Conservation (phyloP, 2,329 filamentous ascomycete species). For the Cladosporium sp. region DNA sequence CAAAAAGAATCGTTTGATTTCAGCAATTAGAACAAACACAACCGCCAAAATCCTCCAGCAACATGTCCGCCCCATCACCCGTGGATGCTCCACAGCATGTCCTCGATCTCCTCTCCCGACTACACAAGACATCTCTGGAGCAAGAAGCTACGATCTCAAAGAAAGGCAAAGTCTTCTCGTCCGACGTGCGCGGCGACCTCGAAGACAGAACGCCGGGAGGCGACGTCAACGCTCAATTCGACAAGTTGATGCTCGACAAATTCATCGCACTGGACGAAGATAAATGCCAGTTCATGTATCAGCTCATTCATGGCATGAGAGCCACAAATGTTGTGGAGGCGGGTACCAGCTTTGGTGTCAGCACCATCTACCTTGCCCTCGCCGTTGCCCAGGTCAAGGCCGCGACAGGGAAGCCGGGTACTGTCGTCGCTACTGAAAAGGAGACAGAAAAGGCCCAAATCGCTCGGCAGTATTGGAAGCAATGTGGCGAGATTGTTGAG, state of each 20-base stretch:
- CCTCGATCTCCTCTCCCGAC: constrained; percentile 2
- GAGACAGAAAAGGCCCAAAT: constrained; percentile 49
- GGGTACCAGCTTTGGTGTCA: constrained; percentile 58
- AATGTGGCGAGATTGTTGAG: constrained; percentile 46
- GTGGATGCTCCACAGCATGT: constrained; percentile 7
- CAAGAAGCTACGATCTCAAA: constrained; percentile 7
- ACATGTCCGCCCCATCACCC: too few relatives aligned
- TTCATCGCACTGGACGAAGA: constrained; percentile 57
- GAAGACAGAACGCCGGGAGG: neutral
- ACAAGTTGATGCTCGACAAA: constrained; percentile 43
- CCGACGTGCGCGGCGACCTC: constrained; percentile 1
- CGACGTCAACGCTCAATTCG: constrained; percentile 14
- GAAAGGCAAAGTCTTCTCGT: constrained; percentile 2
- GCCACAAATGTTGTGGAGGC: constrained; percentile 55
- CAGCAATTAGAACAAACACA: too few relatives aligned
- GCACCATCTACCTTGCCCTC: constrained; percentile 58
- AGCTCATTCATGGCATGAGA: constrained; percentile 45
- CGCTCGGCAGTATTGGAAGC: constrained; percentile 49
- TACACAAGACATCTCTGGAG: constrained; percentile 10
- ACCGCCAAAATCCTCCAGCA: too few relatives aligned
- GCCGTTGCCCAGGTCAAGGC: constrained; percentile 42
- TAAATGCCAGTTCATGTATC: constrained; percentile 55
- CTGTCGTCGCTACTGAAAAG: constrained; percentile 57
- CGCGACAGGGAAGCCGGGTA: neutral
- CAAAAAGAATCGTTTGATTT: too few relatives aligned